Base-by-base conservation (phyloP, 345 rosid species). In the Aquilaria sinensis region DNA sequence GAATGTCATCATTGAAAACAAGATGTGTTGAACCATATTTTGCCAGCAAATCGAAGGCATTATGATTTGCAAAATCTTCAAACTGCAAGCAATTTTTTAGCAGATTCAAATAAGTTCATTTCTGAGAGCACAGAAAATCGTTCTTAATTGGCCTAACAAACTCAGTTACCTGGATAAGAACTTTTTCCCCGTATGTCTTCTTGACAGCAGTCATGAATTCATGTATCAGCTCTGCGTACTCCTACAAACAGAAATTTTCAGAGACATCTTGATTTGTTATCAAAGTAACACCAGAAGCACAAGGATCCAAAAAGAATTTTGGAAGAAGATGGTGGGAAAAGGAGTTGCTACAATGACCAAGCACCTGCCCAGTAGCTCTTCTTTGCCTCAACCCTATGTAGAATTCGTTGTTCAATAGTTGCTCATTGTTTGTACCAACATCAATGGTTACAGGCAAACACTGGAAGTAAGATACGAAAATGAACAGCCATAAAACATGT, bases 151-250 rank as follows among this genome's bases (percentile, higher is more conserved):
- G 37, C 49, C 30, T 52, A 23, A n/a, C 16, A 51, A 23, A 0
- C 31, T 56, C 53, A 61, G 75, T 47, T 70, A 89, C 96, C 94
- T 90, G 97, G 77, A 90, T 55, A 47, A 90, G 88, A 61, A 90
- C 83, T 77, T 80, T 90, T 81, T 90, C 97, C 43, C 97, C 95
- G 51, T 90, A 90, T 53, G 63, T 83, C 82, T 87, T 88, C 78
- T 90, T 90, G 67, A 87, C 92, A 49, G 95, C 97, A 54, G 81
- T 58, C 97, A 90, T 90, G 77, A 90, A 90, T 75, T 90, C 97
- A 72, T 85, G 70, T 57, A 90, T 80, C 63, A 90, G 84, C 64
- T 90, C 97, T 23, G 83, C 77, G 70, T 87, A 90, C 76, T 90
- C 95, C 97, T 90, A 62, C 43, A 63, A n/a, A 31, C 59, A 78